Conservation (phyloP, 1,284 basidiomycete genomes). For the Paramarasmius palmivorus region DNA sequence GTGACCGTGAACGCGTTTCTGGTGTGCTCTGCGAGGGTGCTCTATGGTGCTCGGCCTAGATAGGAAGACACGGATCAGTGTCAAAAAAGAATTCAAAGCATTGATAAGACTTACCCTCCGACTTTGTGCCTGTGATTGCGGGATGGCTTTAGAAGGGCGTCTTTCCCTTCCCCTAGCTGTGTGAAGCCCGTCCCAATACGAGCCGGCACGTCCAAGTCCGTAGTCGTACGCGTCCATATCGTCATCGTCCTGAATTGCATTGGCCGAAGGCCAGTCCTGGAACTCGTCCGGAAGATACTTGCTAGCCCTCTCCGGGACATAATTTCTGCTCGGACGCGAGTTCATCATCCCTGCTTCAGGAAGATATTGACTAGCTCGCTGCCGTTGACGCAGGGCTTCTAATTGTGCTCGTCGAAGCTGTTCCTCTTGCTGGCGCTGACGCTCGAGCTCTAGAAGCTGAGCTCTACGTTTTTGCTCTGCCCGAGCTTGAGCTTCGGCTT, state of each 20-base stretch:
- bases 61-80: not conserved
- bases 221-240: constrained; percentile 9
- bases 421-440: not conserved
- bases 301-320: constrained; percentile 10
- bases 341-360: constrained; percentile 2
- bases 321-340: not conserved
- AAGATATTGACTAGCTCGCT: constrained; percentile 9
- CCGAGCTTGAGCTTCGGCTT: constrained; percentile 5
- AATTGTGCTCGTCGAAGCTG: not conserved
- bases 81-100: not conserved
- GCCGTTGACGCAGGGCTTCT: not conserved
- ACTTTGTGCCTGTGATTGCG: not conserved
- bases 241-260: not conserved
- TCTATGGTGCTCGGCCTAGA: too few species aligned
- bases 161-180: not conserved
- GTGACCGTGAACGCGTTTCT: not conserved
- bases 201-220: constrained; percentile 2
- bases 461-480: constrained; percentile 8
- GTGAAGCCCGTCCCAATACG: not conserved
- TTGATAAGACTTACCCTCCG: not conserved
- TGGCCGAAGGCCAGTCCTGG: not conserved
- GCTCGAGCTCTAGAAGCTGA: not conserved
- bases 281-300: constrained; percentile 7
- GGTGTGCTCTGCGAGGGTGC: too few species aligned
- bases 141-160: not conserved